Conservation (phyloP, 2,329 filamentous ascomycete species). For the Penicillium sp. region DNA sequence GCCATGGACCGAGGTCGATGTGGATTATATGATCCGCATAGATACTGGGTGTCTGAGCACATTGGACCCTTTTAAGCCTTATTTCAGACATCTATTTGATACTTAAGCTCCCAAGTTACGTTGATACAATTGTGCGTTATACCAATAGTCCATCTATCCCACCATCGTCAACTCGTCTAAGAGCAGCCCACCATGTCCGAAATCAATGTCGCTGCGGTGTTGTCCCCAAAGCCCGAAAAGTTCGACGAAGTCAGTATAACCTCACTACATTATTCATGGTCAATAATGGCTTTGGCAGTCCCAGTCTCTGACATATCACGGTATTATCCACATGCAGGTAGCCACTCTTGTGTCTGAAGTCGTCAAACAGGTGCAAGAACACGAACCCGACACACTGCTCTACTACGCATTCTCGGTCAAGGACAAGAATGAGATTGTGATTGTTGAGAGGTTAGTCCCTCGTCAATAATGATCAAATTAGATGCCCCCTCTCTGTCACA, state of each 20-base stretch:
- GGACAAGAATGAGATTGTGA: conserved; percentile 33
- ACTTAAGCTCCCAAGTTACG: not conserved
- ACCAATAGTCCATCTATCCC: not conserved
- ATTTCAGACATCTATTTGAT: not conserved
- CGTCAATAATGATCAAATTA: too few species aligned
- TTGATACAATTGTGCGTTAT: not conserved
- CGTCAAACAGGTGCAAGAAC: conserved; percentile 31
- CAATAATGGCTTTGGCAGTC: not conserved
- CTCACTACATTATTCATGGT: not conserved
- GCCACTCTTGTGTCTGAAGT: conserved; percentile 25
- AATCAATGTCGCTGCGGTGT: conserved; percentile 32
- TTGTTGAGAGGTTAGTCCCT: conserved; percentile 33
- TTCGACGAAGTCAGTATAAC: conserved; percentile 29
- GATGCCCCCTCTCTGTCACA: not conserved
- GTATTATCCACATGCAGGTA: conserved; percentile 25
- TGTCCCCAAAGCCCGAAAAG: conserved; percentile 34
- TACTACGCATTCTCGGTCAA: conserved; percentile 32
- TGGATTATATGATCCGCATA: conserved; percentile 10
- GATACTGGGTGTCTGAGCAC: not conserved
- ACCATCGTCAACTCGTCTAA: not conserved
- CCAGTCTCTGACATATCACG: not conserved
- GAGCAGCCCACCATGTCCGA: conserved; percentile 25
- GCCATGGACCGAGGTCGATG: conserved; percentile 19
- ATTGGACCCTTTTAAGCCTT: not conserved
- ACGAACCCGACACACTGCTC: conserved; percentile 33